Percentiles rank a stretch among this genome's conserved stretches.
phyloP scores from a whole-genome alignment of 306 rosid species.

The Alnus rubra region DNA sequence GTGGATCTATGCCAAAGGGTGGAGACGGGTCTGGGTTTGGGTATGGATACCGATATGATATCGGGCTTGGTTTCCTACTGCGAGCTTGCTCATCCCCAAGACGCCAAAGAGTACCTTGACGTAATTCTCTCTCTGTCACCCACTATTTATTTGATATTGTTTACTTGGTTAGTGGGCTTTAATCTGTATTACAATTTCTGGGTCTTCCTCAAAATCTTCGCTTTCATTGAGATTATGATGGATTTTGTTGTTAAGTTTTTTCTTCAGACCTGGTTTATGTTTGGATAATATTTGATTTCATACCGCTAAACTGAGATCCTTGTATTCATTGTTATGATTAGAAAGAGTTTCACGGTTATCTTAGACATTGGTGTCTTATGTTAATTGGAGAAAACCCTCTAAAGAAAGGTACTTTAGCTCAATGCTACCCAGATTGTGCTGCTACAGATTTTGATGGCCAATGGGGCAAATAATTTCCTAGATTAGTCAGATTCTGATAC shows the following conservation, averaged over 20 bases:
- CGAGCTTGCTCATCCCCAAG: conserved; percentile 78
- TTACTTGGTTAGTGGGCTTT: background rate
- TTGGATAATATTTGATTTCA: background rate
- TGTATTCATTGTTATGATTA: background rate
- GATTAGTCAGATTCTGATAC: background rate
- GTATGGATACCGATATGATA: conserved; percentile 71
- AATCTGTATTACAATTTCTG: background rate
- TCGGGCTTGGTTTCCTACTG: conserved; percentile 90
- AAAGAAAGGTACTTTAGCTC: background rate
- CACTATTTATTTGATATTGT: background rate
- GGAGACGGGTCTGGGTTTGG: conserved; percentile 72
- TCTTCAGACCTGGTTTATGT: background rate
- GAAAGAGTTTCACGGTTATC: background rate
- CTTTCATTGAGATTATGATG: background rate
- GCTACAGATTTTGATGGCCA: background rate
- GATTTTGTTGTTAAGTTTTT: background rate
- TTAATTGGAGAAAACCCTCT: background rate
- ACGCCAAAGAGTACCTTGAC: conserved; percentile 92
- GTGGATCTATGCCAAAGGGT: conserved; percentile 63
- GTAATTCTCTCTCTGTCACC: conserved; percentile 39
- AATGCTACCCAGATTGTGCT: background rate
- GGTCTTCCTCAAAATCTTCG: background rate
- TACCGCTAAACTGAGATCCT: background rate
- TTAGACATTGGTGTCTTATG: background rate
- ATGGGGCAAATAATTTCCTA: background rate